Base-by-base conservation (phyloP, 345 rosid species). In the Raphanus sativus region DNA sequence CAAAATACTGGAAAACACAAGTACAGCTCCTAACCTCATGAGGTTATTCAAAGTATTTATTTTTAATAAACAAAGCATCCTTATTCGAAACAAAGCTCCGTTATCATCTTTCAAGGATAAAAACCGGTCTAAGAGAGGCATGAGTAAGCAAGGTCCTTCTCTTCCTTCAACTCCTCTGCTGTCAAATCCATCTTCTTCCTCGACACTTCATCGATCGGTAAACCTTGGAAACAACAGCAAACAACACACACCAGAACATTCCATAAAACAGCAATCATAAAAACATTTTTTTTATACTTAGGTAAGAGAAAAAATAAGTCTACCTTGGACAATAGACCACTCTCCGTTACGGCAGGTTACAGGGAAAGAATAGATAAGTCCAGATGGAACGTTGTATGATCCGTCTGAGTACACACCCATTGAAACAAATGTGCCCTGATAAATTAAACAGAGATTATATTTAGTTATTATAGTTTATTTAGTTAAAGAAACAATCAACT, bases 371-470 rank as follows among this genome's bases (percentile, higher is more conserved):
- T 95, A 92, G 80, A 95, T 88, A 40, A 95, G 90, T 42, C 99
- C 99, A 76, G 99, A 80, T 21, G 99, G 97, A 29, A 91, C 96
- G 50, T 88, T 86, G 89, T 95, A 95, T 17, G 99, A 95, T 65
- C 99, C 99, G 83, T 95, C 97, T 5, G 98, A 90, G 84, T 90
- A 91, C 3, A 95, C 99, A 4, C 99, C 99, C 99, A 95, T 95
- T 70, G 99, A 95, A 74, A 95, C 99, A 89, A 90, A 95, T 40
- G 97, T 90, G 33, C 98, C 99, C 98, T 94, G 70, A 28, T 29
- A 56, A 62, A 63, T 24, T 7, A 34, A 52, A 21, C 9, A 32
- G 68, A 21, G 5, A 69, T 42, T 13, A 8, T 1, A 0, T 0
- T 71, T 71, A 45, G 55, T 65, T 45, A 45, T 4, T 12, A 45